phyloP scores from a whole-genome alignment of 2,329 filamentous ascomycete species.

The Neoscytalidium dimidiatum region DNA sequence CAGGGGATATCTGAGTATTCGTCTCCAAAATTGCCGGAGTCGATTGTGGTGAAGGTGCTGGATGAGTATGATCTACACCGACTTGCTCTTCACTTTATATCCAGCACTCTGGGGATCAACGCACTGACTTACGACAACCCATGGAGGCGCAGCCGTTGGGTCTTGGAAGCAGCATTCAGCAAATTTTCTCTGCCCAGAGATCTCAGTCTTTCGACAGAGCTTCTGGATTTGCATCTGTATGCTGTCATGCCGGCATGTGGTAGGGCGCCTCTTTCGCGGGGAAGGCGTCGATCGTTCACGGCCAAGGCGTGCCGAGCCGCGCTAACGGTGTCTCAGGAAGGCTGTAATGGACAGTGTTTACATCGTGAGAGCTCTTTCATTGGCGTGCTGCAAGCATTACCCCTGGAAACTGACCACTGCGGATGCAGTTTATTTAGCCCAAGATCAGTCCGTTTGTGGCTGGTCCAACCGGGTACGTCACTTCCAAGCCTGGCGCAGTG shows the following conservation, averaged over 20 bases:
- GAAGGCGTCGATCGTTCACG: background rate
- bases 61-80: background rate
- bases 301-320: constrained; percentile 11
- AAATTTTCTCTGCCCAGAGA: background rate
- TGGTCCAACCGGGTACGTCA: constrained; percentile 4
- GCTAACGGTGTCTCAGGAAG: constrained; percentile 4
- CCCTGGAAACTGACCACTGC: background rate
- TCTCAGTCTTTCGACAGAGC: background rate
- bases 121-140: constrained; percentile 1
- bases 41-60: background rate
- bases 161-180: background rate
- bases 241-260: background rate
- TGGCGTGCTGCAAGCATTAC: background rate
- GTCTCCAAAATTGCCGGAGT: background rate
- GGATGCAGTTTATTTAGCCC: background rate
- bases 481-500: constrained; percentile 13
- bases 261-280: background rate
- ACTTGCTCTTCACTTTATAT: background rate
- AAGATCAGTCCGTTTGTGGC: background rate
- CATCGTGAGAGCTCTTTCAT: background rate
- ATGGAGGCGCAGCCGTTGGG: constrained; percentile 1
- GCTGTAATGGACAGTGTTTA: background rate
- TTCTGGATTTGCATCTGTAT: background rate
- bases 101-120: background rate
- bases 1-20: background rate